phyloP scores from a whole-genome alignment of 2,329 filamentous ascomycete species.

The Aspergillus texensis region DNA sequence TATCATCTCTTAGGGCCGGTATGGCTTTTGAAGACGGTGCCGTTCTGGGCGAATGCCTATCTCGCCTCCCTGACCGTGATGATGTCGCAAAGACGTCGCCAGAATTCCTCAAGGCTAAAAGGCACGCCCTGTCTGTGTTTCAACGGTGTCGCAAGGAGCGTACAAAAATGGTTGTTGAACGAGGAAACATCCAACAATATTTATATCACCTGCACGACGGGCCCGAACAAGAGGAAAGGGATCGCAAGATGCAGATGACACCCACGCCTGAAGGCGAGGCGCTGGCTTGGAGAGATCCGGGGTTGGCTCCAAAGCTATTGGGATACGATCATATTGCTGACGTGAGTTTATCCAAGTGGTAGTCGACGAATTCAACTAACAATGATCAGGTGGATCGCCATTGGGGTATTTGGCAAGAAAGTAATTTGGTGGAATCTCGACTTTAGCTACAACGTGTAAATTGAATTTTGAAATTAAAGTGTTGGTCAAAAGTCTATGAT shows the following conservation, averaged over 20 bases:
- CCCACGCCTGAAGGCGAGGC: conserved; percentile 45
- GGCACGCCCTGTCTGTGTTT: conserved; percentile 48
- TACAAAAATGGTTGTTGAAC: conserved; percentile 61
- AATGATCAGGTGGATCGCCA: not conserved
- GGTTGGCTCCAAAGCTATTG: conserved; percentile 41
- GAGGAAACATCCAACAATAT: conserved; percentile 64
- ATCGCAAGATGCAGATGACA: conserved; percentile 47
- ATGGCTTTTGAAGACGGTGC: conserved; percentile 65
- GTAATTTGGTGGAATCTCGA: not conserved
- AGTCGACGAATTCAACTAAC: not conserved
- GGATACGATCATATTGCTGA: conserved; percentile 45
- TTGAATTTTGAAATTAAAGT: not conserved
- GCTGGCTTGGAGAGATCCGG: conserved; percentile 47
- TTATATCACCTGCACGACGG: conserved; percentile 66
- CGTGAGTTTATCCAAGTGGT: conserved; percentile 28
- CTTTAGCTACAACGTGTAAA: not conserved
- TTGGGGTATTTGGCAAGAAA: not conserved
- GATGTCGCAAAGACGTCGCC: conserved; percentile 22
- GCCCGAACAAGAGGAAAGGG: conserved; percentile 56
- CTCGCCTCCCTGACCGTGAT: conserved; percentile 47
- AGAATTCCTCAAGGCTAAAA: conserved; percentile 36
- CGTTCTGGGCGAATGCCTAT: conserved; percentile 59
- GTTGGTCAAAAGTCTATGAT: not conserved
- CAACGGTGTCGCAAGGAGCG: conserved; percentile 60
- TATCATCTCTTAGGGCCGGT: conserved; percentile 49